Conservation (phyloP, 768 basidiomycete species). For the Pisolithus marmoratus region DNA sequence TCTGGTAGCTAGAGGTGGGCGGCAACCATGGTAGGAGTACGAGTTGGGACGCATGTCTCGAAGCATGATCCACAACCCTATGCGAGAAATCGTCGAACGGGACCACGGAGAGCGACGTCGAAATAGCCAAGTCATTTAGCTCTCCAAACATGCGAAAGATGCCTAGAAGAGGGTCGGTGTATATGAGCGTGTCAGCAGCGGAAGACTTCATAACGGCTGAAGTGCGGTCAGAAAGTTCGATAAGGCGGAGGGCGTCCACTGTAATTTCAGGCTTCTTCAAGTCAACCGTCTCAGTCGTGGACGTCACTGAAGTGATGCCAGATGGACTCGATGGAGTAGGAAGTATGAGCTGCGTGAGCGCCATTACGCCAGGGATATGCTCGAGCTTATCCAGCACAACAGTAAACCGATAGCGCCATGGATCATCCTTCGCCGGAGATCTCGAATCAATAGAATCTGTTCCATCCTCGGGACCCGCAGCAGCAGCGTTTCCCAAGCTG, state of each 20-base stretch:
- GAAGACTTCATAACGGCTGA: conserved; percentile 64
- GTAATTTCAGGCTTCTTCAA: conserved; percentile 28
- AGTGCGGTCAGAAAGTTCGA: conserved; percentile 71
- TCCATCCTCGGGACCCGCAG: conserved; percentile 30
- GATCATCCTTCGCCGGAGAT: conserved; percentile 12
- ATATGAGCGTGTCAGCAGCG: conserved; percentile 58
- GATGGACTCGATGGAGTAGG: conserved; percentile 18
- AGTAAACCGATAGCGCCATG: conserved; percentile 59
- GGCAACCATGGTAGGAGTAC: conserved; percentile 81
- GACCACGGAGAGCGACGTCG: conserved; percentile 67
- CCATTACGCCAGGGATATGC: conserved; percentile 86
- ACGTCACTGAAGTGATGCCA: conserved; percentile 7
- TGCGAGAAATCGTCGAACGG: conserved; percentile 67
- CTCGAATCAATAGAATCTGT: conserved; percentile 7
- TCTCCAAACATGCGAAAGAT: conserved; percentile 76
- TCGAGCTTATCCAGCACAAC: conserved; percentile 89
- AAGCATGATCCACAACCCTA: conserved; percentile 65
- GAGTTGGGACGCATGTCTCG: conserved; percentile 55
- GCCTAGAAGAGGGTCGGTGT: conserved; percentile 64
- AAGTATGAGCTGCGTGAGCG: conserved; percentile 77
- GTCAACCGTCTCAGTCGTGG: conserved; percentile 4
- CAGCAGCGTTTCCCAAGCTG: conserved; percentile 5
- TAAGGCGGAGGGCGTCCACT: conserved; percentile 78
- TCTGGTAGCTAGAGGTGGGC: conserved; percentile 18
- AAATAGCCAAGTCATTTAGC: conserved; percentile 61